Conservation (phyloP, 164 flowering plant species). For the Houttuynia cordata region DNA sequence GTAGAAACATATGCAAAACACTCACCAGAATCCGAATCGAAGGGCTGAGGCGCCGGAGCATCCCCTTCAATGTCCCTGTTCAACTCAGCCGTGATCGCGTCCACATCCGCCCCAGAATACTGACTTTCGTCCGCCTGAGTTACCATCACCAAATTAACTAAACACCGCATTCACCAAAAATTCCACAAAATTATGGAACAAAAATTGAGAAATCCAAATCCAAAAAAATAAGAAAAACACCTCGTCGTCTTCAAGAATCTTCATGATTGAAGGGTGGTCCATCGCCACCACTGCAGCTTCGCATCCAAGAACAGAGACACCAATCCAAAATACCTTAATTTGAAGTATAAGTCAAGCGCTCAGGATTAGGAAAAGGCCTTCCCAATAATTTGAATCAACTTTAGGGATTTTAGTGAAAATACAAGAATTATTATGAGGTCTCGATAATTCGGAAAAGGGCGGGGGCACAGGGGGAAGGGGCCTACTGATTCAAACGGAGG, state of each 20-base stretch:
- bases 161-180: not conserved
- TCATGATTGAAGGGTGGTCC: constrained; percentile 75
- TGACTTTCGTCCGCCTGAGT: constrained; percentile 59
- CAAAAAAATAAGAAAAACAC: constrained; percentile 17
- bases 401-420: not conserved
- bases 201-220: not conserved
- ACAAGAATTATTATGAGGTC: too few species aligned
- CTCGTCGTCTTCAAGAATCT: constrained; percentile 91
- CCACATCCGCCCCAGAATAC: constrained; percentile 94
- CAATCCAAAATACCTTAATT: too few species aligned
- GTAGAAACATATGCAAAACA: not conserved
- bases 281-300: too few species aligned
- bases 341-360: not conserved
- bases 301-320: too few species aligned
- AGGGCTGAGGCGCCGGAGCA: constrained; percentile 27
- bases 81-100: constrained; percentile 83
- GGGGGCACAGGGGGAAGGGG: too few species aligned
- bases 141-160: not conserved
- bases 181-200: not conserved
- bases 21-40: constrained; percentile 32
- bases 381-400: not conserved
- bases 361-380: not conserved
- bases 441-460: too few species aligned
- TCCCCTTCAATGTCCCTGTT: constrained; percentile 82
- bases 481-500: not conserved